Base-by-base conservation (phyloP, 768 basidiomycete species). In the Leccinum barrowsii region DNA sequence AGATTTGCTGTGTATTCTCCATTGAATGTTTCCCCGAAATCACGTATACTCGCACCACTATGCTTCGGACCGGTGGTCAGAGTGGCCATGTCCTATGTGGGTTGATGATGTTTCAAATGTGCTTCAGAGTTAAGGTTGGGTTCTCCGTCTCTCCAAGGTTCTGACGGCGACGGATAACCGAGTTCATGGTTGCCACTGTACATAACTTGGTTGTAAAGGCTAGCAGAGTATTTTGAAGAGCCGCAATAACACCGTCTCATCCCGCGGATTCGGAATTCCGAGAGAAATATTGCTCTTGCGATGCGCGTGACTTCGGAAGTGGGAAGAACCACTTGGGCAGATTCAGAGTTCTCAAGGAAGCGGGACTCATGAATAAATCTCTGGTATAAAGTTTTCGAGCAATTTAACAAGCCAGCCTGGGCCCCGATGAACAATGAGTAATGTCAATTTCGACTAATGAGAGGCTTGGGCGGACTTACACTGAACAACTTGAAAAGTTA, bases 171-270 rank as follows among this genome's bases (percentile, higher is more conserved):
- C 44, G 10, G 35, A 48, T 26, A 50, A 44, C 47, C 24, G 13
- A 56, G 15, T 54, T 52, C 17, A 53, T n/a, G 49, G 53, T 54
- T 48, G 48, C 30, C 19, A 37, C 24, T 44, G 37, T 34, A 32
- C 46, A 52, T 21, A 34, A 46, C 57, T 24, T 44, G 35, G 42
- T 30, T 37, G 34, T 19, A 22, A 13, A 52, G 50, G 21, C 24
- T 26, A 57, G 47, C 44, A 15, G 3, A 28, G 48, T 32, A 4
- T 47, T 17, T 24, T 28, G 35, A 15, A 42, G 40, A 22, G 49
- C 50, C 61, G 57, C 57, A 42, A 44, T 51, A 54, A 57, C 49
- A 46, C 61, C 62, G n/a, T 46, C 21, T 48, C 42, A 26, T 52
- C 67, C 56, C 42, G 59, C 55, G 40, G 56, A 34, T 59, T 55